phyloP scores from a whole-genome alignment of 2,329 filamentous ascomycete genomes.

The Ceratocystis harringtonii region DNA sequence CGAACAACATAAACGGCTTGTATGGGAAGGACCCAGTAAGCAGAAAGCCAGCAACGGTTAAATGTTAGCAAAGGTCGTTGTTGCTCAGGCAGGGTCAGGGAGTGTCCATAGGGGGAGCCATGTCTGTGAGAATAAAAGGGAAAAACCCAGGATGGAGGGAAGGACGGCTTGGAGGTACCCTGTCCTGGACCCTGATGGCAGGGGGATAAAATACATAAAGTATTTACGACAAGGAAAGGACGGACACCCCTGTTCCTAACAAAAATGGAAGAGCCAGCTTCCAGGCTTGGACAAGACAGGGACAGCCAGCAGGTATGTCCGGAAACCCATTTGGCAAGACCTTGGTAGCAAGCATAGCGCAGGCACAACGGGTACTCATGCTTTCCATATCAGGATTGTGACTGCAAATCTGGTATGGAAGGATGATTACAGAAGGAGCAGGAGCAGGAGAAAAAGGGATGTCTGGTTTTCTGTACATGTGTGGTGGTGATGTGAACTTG shows the following conservation, averaged over 20 bases:
- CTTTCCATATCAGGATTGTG: background rate
- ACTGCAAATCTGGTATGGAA: background rate
- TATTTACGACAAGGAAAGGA: background rate
- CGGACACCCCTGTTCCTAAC: background rate
- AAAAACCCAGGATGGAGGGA: background rate
- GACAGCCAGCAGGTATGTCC: background rate
- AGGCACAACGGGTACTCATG: background rate
- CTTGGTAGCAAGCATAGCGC: background rate
- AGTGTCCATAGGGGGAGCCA: background rate
- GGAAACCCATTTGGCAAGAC: background rate
- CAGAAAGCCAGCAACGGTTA: conserved; percentile 6
- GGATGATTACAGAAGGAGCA: background rate
- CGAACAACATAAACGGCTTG: background rate
- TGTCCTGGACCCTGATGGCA: background rate
- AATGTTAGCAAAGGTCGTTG: conserved; percentile 3
- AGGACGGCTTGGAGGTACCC: background rate
- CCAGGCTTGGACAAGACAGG: background rate
- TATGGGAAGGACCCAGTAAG: conserved; percentile 5
- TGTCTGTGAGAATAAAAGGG: background rate
- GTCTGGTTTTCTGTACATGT: background rate
- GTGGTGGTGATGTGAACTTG: background rate
- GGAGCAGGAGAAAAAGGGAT: background rate
- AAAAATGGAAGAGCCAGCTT: background rate
- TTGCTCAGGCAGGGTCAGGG: conserved; percentile 5
- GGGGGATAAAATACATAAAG: conserved; percentile 4